A percentile compares a stretch with the other conserved stretches of the same genome.
Evolutionary conservation across 257 asterid species (phyloP).

Genomic region (Cynanchum wilfordii): DNA sequence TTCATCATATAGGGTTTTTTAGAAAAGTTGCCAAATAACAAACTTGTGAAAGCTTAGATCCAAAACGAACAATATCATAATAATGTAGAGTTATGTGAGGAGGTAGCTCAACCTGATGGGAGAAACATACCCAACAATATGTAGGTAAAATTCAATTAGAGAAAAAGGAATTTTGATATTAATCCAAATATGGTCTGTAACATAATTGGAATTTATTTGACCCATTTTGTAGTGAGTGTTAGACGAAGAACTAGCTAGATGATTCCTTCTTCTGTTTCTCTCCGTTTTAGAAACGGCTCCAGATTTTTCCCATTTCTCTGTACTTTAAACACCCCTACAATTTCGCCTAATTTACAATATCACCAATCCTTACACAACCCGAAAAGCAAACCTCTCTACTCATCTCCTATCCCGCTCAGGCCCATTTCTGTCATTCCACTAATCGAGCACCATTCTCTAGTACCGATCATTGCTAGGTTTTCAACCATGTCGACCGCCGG

Average conservation of each 20-base stretch:
- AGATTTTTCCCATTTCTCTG: constrained; percentile 22
- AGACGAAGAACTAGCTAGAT: neutral
- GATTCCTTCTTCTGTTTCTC: neutral
- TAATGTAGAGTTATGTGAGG: no score
- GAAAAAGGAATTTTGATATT: no score
- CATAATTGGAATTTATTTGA: no score
- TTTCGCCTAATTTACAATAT: constrained; percentile 18
- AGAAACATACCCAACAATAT: no score
- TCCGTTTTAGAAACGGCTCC: constrained; percentile 3
- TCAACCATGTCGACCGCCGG: constrained; percentile 55
- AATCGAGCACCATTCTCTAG: constrained; percentile 18
- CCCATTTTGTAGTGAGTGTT: no score
- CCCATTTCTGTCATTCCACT: constrained; percentile 28
- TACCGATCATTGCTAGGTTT: constrained; percentile 27
- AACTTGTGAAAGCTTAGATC: no score
- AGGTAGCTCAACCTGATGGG: no score
- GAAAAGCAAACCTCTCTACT: constrained; percentile 7
- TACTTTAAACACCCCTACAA: constrained; percentile 17
- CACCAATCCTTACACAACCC: constrained; percentile 9
- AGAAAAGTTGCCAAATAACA: no score
- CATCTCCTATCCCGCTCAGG: constrained; percentile 19
- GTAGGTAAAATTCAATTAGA: no score
- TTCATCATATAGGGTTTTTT: no score
- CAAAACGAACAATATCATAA: no score
- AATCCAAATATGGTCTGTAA: no score